These are phyloP conservation scores for Pseudotulostoma volvatum DNA, from an alignment of 495 filamentous ascomycete genomes.

Conservation along the genomic window DNA sequence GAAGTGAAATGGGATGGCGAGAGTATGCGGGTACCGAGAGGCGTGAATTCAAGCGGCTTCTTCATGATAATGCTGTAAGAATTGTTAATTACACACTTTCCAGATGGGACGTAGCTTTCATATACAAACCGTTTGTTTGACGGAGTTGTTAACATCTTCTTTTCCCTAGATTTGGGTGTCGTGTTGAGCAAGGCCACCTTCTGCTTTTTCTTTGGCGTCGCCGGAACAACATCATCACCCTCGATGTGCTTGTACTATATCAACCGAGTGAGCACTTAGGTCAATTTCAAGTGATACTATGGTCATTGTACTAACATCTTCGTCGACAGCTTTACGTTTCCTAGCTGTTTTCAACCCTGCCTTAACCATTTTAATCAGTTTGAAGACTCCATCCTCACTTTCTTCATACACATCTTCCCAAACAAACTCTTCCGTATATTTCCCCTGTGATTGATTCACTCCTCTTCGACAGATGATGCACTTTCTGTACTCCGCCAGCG, in stretches of 20 bases:
- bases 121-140: slow-evolving; percentile 43
- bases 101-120: background rate
- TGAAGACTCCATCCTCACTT: slow-evolving; percentile 34
- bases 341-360: slow-evolving; percentile 42
- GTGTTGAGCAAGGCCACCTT: slow-evolving; percentile 35
- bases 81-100: too few relatives aligned
- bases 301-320: slow-evolving; percentile 33
- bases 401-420: slow-evolving; percentile 77
- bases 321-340: slow-evolving; percentile 28
- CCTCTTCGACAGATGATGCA: slow-evolving; percentile 81
- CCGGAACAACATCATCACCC: slow-evolving; percentile 30
- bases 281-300: too few relatives aligned
- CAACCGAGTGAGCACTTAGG: slow-evolving; percentile 8
- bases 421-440: slow-evolving; percentile 80
- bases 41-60: slow-evolving; percentile 88
- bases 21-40: slow-evolving; percentile 72
- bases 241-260: slow-evolving; percentile 25
- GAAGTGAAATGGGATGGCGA: slow-evolving; percentile 61
- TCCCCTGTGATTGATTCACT: slow-evolving; percentile 70
- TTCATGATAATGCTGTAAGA: slow-evolving; percentile 54
- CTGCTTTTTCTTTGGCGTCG: slow-evolving; percentile 43
- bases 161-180: slow-evolving; percentile 40
- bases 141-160: slow-evolving; percentile 47
- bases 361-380: slow-evolving; percentile 47
- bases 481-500: slow-evolving; percentile 58